Evolutionary conservation across 805 yeast genomes (phyloP).

Genomic region (Candida arabinofermentans): DNA sequence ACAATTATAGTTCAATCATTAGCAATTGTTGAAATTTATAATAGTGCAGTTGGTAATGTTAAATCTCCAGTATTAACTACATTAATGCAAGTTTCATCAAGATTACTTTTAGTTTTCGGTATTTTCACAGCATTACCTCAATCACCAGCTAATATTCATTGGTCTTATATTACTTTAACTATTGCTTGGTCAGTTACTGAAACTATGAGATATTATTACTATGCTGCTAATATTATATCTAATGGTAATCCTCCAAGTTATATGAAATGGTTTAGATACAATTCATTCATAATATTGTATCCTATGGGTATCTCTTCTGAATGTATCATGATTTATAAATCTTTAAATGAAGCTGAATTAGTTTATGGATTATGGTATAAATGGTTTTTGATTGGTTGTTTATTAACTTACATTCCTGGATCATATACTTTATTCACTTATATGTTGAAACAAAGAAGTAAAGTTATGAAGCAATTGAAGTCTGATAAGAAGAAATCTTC

Average conservation of each 20-base stretch:
- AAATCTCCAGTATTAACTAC: constrained; percentile 84
- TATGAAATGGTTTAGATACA: constrained; percentile 75
- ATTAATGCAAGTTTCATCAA: constrained; percentile 79
- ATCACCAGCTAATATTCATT: constrained; percentile 55
- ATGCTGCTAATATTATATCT: constrained; percentile 60
- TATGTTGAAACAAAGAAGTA: constrained; percentile 84
- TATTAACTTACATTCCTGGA: constrained; percentile 80
- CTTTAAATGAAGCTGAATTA: constrained; percentile 64
- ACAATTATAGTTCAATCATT: constrained; percentile 69
- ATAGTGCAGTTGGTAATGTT: constrained; percentile 75
- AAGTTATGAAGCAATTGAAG: constrained; percentile 51
- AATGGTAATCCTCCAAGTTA: constrained; percentile 50
- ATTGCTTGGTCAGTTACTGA: constrained; percentile 96
- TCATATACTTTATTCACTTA: constrained; percentile 79
- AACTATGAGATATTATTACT: constrained; percentile 81
- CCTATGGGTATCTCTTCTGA: constrained; percentile 94
- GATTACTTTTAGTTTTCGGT: constrained; percentile 80
- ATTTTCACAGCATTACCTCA: constrained; percentile 71
- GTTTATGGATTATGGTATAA: constrained; percentile 49
- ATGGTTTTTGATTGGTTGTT: constrained; percentile 48
- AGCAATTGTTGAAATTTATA: constrained; percentile 78
- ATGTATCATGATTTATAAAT: constrained; percentile 59
- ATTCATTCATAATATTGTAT: constrained; percentile 74
- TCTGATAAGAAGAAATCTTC: constrained; percentile 4
- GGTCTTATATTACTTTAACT: constrained; percentile 64